A percentile compares a stretch with the other conserved stretches of the same genome.
These are phyloP conservation scores for Arthrobotrys megalospora DNA, from an alignment of 2,329 filamentous ascomycete species.

Conservation along the genomic window DNA sequence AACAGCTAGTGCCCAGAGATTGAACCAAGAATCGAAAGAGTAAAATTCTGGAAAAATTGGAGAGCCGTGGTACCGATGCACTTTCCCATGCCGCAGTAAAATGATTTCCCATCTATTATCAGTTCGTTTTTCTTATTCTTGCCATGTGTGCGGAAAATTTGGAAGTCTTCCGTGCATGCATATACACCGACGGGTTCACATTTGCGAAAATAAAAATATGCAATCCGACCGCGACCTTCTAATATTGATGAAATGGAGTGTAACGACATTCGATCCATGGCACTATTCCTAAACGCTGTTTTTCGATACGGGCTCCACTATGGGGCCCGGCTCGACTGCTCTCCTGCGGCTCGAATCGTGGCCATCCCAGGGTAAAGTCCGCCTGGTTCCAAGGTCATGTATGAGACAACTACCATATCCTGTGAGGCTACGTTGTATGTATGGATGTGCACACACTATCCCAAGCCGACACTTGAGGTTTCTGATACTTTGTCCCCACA, in stretches of 20 bases:
- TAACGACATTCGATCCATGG: slow-evolving; percentile 28
- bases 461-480: slow-evolving; percentile 16
- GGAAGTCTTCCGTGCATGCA: slow-evolving; percentile 32
- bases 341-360: slow-evolving; percentile 43
- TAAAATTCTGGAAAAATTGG: slow-evolving; percentile 22
- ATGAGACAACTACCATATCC: slow-evolving; percentile 39
- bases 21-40: slow-evolving; percentile 17
- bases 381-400: slow-evolving; percentile 28
- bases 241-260: slow-evolving; percentile 9
- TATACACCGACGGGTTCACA: slow-evolving; percentile 5
- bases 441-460: background rate
- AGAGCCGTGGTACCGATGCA: slow-evolving; percentile 27
- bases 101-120: slow-evolving; percentile 7
- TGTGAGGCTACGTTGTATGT: slow-evolving; percentile 19
- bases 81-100: slow-evolving; percentile 25
- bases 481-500: slow-evolving; percentile 3
- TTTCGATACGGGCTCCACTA: slow-evolving; percentile 22
- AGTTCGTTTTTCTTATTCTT: slow-evolving; percentile 41
- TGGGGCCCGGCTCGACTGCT: slow-evolving; percentile 20
- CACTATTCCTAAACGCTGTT: background rate
- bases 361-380: slow-evolving; percentile 30
- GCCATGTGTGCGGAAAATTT: slow-evolving; percentile 41
- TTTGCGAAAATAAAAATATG: slow-evolving; percentile 18
- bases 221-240: slow-evolving; percentile 26
- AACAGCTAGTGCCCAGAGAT: slow-evolving; percentile 24